Evolutionary conservation across 176 grass and related monocot genomes (phyloP), one percentile per base, ranked within the genome.

Genomic region (Oryza nivara): DNA sequence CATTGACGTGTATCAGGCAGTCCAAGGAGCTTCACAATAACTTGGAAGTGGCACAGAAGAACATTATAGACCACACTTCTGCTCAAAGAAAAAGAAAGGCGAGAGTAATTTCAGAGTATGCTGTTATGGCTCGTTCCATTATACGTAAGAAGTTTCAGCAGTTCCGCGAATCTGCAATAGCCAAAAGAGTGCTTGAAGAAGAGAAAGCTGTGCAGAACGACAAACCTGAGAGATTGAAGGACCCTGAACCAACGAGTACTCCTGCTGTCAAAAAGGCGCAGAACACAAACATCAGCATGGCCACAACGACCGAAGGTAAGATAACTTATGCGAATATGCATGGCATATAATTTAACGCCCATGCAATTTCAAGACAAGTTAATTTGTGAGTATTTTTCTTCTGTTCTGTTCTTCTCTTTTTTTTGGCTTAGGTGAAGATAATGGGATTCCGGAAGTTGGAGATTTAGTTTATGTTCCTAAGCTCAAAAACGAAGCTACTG

Each of bases 11-110:
- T 83, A 79, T 75, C 83, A 94, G 92, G 90, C 54, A 85, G 67
- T 94, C 92, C 22, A 94, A 92, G 76, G 85, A 83, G 67, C 90
- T 94, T 80, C 85, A 80, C 51, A 66, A 88, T 80, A 88, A 78
- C 67, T 73, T 94, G 51, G 76, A 86, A 75, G 38, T 88, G 67
- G 85, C 88, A 86, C 90, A 90, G 63, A 89, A 90, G 71, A 92
- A 78, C 30, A 85, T 92, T 67, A 51, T 70, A 58, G 87, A 90
- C 17, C 89, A 94, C 64, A 70, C 60, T 77, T 74, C 69, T 63
- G 65, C 86, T 72, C 82, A 92, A 43, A 92, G 83, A 54, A 94
- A 86, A 66, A 89, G 92, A 77, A 94, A 90, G 79, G 67, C 46
- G 1, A 89, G 80, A 84, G 92, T 84, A 83, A 40, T 94, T 47